Conservation (phyloP, 2,329 filamentous ascomycete species). For the Stachybotrys elegans region DNA sequence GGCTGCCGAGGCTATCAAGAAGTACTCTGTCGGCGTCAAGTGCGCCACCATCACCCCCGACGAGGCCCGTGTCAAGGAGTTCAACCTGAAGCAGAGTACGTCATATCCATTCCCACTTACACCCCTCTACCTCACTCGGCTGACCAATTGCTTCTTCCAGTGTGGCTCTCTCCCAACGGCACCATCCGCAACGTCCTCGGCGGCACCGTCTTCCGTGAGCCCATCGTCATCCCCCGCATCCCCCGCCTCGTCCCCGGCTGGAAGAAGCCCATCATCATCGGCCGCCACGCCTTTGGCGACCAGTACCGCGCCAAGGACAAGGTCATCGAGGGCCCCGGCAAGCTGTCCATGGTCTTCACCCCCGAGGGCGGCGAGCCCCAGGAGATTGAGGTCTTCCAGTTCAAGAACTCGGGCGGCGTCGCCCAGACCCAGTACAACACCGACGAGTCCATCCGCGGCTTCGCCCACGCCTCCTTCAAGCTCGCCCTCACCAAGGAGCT, state of each 20-base stretch:
- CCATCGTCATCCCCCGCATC: conserved; percentile 91
- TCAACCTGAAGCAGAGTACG: conserved; percentile 99
- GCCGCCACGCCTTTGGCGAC: conserved; percentile 96
- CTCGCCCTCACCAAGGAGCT: conserved; percentile 80
- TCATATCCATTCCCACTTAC: conserved; percentile 8
- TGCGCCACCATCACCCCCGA: conserved; percentile 99
- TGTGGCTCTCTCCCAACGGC: conserved; percentile 98
- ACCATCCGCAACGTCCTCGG: conserved; percentile 73
- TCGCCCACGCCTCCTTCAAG: conserved; percentile 96
- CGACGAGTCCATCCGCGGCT: conserved; percentile 87
- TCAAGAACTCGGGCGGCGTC: conserved; percentile 79
- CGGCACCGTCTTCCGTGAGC: conserved; percentile 97
- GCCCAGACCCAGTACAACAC: conserved; percentile 98
- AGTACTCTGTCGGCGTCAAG: conserved; percentile 98
- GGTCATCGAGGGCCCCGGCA: conserved; percentile 77
- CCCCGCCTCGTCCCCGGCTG: conserved; percentile 93
- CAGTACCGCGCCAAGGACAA: conserved; percentile 96
- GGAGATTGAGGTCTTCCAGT: conserved; percentile 86
- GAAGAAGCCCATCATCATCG: conserved; percentile 99
- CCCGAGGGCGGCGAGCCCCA: conserved; percentile 77
- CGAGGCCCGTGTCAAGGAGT: conserved; percentile 93
- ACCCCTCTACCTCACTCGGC: conserved; percentile 6
- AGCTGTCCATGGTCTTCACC: conserved; percentile 91
- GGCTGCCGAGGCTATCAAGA: conserved; percentile 95
- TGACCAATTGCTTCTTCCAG: conserved; percentile 33